These are phyloP conservation scores for Microcos paniculata DNA, from an alignment of 345 rosid species.

Conservation along the genomic window DNA sequence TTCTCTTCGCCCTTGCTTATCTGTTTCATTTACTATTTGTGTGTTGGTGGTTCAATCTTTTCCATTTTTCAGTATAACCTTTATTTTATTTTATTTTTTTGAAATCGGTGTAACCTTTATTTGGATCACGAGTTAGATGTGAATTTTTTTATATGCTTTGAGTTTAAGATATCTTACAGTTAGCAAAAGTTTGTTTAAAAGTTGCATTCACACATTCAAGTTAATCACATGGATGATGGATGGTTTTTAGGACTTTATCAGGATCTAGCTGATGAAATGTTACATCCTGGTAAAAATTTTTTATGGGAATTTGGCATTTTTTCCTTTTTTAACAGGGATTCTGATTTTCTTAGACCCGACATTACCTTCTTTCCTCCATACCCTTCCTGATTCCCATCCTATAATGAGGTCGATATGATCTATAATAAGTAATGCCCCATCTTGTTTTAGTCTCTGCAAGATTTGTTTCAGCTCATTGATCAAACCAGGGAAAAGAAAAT, in stretches of 20 bases:
- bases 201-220: neutral
- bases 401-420: too few species aligned
- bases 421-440: too few species aligned
- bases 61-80: too few species aligned
- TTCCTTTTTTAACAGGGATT: neutral
- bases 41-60: neutral
- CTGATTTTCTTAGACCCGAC: neutral
- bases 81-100: too few species aligned
- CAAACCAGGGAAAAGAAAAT: neutral
- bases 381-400: too few species aligned
- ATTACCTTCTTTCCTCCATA: too few species aligned
- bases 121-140: constrained; percentile 1
- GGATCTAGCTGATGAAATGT: constrained; percentile 13
- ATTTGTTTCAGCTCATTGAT: too few species aligned
- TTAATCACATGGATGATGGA: constrained; percentile 16
- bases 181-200: neutral
- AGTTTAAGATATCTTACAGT: neutral
- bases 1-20: neutral
- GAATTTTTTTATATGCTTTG: neutral
- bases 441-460: too few species aligned
- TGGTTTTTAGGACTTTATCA: constrained; percentile 14
- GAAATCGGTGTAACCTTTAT: too few species aligned
- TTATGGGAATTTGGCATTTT: neutral
- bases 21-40: neutral
- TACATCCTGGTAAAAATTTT: neutral